These are phyloP conservation scores for Exsudoporus frostii DNA, from an alignment of 768 basidiomycete species.

Conservation along the genomic window DNA sequence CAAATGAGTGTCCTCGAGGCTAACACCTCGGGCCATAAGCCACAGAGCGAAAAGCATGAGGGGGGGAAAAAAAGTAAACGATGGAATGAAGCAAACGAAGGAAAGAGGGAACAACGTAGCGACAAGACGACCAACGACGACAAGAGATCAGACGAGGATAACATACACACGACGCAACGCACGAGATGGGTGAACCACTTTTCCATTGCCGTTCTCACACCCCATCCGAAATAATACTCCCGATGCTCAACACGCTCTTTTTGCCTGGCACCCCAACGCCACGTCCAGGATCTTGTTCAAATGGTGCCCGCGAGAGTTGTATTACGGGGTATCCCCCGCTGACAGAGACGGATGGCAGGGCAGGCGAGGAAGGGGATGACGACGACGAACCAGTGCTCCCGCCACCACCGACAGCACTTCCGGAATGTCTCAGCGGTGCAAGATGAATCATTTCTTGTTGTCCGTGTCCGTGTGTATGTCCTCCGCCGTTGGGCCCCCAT, in stretches of 20 bases:
- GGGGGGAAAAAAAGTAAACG: background rate
- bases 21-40: background rate
- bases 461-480: slow-evolving; percentile 17
- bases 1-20: background rate
- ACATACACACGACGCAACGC: background rate
- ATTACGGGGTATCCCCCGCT: slow-evolving; percentile 25
- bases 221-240: slow-evolving; percentile 62
- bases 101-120: background rate
- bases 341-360: slow-evolving; percentile 17
- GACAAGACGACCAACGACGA: background rate
- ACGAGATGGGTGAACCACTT: background rate
- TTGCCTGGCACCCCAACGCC: slow-evolving; percentile 35
- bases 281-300: slow-evolving; percentile 30
- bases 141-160: background rate
- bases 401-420: background rate
- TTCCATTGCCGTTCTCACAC: slow-evolving; percentile 4
- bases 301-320: slow-evolving; percentile 31
- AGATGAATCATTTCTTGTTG: slow-evolving; percentile 36
- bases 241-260: slow-evolving; percentile 68
- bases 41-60: background rate
- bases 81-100: background rate
- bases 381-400: slow-evolving; percentile 19
- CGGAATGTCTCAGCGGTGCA: slow-evolving; percentile 31
- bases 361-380: slow-evolving; percentile 29
- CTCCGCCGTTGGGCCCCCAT: slow-evolving; percentile 18